Evolutionary conservation across 2,329 filamentous ascomycete genomes (phyloP), one percentile per base, ranked within the genome.

Genomic region (Corinectria fuckeliana): DNA sequence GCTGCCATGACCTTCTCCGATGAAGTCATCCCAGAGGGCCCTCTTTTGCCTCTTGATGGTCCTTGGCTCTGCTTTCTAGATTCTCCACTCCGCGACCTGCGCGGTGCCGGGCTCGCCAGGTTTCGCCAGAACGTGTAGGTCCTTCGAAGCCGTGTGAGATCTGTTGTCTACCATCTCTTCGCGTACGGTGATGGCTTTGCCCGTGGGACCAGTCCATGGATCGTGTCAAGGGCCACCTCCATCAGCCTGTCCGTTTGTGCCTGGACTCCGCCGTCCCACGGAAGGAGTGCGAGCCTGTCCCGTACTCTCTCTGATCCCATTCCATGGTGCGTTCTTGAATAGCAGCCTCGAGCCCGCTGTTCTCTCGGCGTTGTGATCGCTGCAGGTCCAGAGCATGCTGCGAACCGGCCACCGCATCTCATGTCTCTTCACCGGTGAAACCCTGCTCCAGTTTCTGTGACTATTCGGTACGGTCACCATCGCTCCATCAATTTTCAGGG

Each of bases 31-130:
- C 65, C 58, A 71, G 42, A 69, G 60, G 21, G 25, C 54, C 48
- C 66, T 71, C 56, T 70, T 71, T 52, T 70, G 56, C 63, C 18
- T 65, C 64, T 58, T 63, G 71, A 71, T 53, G 4, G 36, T 36
- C 44, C 50, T 25, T 53, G 50, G 34, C 51, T 51, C 20, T 57
- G 11, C 16, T 57, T 57, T 18, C 18, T 30, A 5, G 52, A 42
- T 16, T 20, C 52, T 18, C 26, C 10, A 16, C n/a, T n/a, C n/a
- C n/a, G n/a, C n/a, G n/a, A n/a, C n/a, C n/a, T n/a, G n/a, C n/a
- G n/a, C n/a, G n/a, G n/a, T 26, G 55, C 48, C 30, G n/a, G n/a
- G n/a, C 55, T 45, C 9, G 48, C 49, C 28, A 14, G 55, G 39
- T 58, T 58, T 41, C 55, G n/a, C 55, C 55, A 58, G 30, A 38